Conservation (phyloP, 345 rosid species). For the Melaleuca quinquenervia region DNA sequence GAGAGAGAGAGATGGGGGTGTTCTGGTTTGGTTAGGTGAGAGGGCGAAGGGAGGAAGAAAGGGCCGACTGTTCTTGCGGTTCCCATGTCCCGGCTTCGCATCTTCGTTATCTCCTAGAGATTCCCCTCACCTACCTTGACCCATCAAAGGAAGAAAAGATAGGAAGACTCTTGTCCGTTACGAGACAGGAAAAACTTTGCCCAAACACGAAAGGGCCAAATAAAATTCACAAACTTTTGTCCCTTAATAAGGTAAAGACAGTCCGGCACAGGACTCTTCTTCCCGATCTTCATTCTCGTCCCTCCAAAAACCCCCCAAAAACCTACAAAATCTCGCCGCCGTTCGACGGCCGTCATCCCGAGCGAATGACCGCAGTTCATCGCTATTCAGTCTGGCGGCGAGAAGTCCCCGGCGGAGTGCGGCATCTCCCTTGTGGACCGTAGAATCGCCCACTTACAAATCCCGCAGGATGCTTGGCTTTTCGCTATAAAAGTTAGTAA, state of each 20-base stretch:
- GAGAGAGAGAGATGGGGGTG: neutral
- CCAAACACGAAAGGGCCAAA: accelerated
- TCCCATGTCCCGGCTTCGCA: neutral
- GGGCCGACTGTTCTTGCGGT: neutral
- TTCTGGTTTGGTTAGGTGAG: neutral
- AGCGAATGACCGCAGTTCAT: neutral
- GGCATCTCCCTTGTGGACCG: accelerated
- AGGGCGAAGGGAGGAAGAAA: neutral
- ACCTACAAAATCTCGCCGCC: neutral
- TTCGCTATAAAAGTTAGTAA: neutral
- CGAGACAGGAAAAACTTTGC: neutral
- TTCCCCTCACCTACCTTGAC: neutral
- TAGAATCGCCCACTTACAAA: accelerated
- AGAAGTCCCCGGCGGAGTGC: neutral
- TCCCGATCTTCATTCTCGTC: no score
- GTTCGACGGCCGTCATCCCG: neutral
- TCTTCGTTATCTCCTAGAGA: neutral
- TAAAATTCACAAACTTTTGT: neutral
- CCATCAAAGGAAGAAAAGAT: no score
- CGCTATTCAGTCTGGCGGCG: neutral
- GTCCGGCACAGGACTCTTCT: no score
- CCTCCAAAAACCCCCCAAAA: no score
- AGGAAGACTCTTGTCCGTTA: no score
- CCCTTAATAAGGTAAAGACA: neutral
- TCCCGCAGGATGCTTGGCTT: neutral